Evolutionary conservation across 2,329 filamentous ascomycete species (phyloP).

Genomic region (Trichoderma atroviride): DNA sequence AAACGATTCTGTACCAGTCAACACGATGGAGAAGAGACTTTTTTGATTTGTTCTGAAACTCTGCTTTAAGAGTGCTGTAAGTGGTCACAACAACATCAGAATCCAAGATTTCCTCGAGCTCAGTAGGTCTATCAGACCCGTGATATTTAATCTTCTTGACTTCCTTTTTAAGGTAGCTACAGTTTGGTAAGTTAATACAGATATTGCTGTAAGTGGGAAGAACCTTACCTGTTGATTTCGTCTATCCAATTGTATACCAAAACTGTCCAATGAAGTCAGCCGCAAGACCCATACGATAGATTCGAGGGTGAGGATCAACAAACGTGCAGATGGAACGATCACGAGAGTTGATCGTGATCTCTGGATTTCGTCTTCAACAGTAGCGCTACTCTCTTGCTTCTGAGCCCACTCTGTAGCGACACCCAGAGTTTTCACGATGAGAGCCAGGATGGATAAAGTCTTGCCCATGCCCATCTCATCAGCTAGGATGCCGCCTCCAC

Average conservation of each 20-base stretch:
- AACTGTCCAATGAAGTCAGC: conserved; percentile 35
- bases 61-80: conserved; percentile 49
- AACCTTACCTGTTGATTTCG: conserved; percentile 43
- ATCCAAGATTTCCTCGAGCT: conserved; percentile 35
- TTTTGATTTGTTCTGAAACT: conserved; percentile 30
- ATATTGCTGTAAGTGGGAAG: not conserved
- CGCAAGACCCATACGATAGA: not conserved
- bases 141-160: conserved; percentile 44
- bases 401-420: conserved; percentile 42
- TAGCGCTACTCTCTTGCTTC: conserved; percentile 29
- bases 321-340: conserved; percentile 47
- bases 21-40: conserved; percentile 38
- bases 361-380: conserved; percentile 26
- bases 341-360: conserved; percentile 47
- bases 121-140: conserved; percentile 36
- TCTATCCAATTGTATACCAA: conserved; percentile 46
- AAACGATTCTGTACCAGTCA: conserved; percentile 47
- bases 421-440: conserved; percentile 48
- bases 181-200: not conserved
- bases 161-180: conserved; percentile 39
- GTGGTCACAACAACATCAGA: conserved; percentile 51
- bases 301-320: conserved; percentile 27
- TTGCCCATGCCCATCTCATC: conserved; percentile 67
- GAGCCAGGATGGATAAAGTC: conserved; percentile 54
- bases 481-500: conserved; percentile 54